Percentiles rank a stretch among this genome's conserved stretches.
These are phyloP conservation scores for Penicillium brevicompactum DNA, from an alignment of 2,329 filamentous ascomycete genomes.

Conservation along the genomic window DNA sequence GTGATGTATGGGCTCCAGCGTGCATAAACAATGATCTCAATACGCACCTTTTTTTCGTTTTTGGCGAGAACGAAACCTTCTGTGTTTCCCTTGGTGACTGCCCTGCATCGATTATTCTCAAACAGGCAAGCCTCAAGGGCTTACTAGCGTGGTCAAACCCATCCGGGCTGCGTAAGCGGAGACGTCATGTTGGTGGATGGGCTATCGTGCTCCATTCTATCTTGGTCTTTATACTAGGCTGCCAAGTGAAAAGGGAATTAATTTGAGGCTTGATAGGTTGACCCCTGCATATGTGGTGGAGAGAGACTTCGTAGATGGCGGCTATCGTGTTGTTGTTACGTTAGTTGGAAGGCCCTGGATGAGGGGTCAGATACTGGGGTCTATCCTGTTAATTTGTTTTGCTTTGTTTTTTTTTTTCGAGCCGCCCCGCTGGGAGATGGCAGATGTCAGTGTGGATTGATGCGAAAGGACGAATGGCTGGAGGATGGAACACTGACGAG, in stretches of 20 bases:
- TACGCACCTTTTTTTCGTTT: background rate
- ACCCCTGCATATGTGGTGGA: constrained; percentile 23
- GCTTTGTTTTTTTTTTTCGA: background rate
- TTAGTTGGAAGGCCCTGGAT: background rate
- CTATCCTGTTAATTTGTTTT: background rate
- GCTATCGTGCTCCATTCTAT: constrained; percentile 4
- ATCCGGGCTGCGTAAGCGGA: constrained; percentile 23
- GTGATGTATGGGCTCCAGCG: background rate
- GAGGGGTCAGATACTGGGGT: background rate
- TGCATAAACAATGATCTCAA: background rate
- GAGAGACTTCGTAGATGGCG: background rate
- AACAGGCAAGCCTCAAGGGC: background rate
- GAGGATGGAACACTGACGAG: no score
- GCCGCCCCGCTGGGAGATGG: no score
- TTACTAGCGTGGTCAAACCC: background rate
- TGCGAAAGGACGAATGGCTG: no score
- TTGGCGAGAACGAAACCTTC: background rate
- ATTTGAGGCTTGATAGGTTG: constrained; percentile 8
- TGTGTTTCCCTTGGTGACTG: background rate
- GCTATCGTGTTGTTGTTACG: background rate
- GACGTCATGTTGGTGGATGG: constrained; percentile 19
- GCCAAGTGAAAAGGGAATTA: constrained; percentile 14
- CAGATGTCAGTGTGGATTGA: no score
- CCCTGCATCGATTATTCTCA: background rate
- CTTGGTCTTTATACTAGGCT: background rate